Evolutionary conservation across 768 basidiomycete genomes (phyloP).

Genomic region (Asterophora lycoperdoides): DNA sequence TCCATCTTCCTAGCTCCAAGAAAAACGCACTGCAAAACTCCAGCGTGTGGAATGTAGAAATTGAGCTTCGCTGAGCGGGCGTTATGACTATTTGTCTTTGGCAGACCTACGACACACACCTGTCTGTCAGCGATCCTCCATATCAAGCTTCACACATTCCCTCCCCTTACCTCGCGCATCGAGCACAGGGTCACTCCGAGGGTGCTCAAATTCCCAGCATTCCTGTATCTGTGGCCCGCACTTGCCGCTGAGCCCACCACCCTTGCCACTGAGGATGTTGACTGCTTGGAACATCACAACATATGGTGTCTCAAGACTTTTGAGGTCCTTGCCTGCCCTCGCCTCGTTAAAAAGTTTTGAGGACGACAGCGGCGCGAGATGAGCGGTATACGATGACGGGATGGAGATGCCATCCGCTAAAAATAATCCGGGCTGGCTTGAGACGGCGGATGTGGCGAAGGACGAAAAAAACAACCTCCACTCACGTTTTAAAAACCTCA

Average conservation of each 20-base stretch:
- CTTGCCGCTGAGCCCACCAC: constrained; percentile 53
- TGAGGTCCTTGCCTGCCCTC: constrained; percentile 55
- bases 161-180: constrained; percentile 56
- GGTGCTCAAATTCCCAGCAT: constrained; percentile 98
- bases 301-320: constrained; percentile 89
- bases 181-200: constrained; percentile 71
- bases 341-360: constrained; percentile 90
- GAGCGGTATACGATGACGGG: constrained; percentile 92
- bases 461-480: too few relatives aligned
- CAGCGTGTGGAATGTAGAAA: constrained; percentile 94
- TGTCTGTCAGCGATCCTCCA: too few relatives aligned
- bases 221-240: constrained; percentile 87
- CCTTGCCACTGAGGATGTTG: constrained; percentile 79
- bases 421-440: background rate
- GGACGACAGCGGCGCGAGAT: constrained; percentile 91
- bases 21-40: constrained; percentile 66
- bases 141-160: too few relatives aligned
- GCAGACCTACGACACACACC: constrained; percentile 55
- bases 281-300: constrained; percentile 98
- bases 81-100: constrained; percentile 95
- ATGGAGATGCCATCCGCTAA: constrained; percentile 92
- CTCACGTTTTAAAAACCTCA: constrained; percentile 88
- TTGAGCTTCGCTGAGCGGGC: constrained; percentile 78
- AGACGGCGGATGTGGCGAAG: background rate
- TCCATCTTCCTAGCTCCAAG: background rate